Evolutionary conservation across 495 filamentous ascomycete species (phyloP).

Genomic region (Copromyces sp.): DNA sequence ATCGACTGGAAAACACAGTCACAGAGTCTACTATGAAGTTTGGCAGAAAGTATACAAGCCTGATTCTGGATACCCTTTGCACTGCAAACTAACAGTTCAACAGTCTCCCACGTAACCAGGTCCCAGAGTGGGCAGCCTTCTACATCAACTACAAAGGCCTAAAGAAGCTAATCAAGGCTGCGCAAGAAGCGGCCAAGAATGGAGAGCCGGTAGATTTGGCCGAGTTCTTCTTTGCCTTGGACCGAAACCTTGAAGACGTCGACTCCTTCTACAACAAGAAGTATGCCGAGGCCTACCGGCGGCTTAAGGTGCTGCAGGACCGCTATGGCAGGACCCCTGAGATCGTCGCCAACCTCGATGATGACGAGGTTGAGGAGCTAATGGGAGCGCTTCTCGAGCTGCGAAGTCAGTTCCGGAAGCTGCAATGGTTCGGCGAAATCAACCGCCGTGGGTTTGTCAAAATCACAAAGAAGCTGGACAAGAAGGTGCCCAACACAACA

Average conservation of each 20-base stretch:
- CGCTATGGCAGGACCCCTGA: conserved; percentile 59
- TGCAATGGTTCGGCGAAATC: conserved; percentile 97
- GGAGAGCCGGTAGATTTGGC: conserved; percentile 65
- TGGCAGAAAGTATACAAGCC: conserved; percentile 48
- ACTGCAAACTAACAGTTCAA: conserved; percentile 12
- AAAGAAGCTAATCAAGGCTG: conserved; percentile 87
- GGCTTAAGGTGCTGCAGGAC: conserved; percentile 74
- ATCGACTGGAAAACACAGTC: neutral
- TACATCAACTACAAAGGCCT: conserved; percentile 96
- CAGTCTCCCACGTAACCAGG: conserved; percentile 83
- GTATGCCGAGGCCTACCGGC: conserved; percentile 67
- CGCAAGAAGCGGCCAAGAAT: conserved; percentile 48
- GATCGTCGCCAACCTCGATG: conserved; percentile 40
- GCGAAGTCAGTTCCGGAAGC: conserved; percentile 72
- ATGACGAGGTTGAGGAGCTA: conserved; percentile 79
- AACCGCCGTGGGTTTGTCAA: conserved; percentile 92
- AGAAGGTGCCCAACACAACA: conserved; percentile 59
- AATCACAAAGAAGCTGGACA: conserved; percentile 96
- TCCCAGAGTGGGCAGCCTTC: conserved; percentile 85
- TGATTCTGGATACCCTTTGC: neutral
- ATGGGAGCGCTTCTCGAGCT: conserved; percentile 82
- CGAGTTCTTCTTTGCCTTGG: conserved; percentile 93
- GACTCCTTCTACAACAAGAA: conserved; percentile 95
- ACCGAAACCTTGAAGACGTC: conserved; percentile 93
- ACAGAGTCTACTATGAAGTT: conserved; percentile 57